phyloP scores from a whole-genome alignment of 306 rosid species.

The Vicia faba region DNA sequence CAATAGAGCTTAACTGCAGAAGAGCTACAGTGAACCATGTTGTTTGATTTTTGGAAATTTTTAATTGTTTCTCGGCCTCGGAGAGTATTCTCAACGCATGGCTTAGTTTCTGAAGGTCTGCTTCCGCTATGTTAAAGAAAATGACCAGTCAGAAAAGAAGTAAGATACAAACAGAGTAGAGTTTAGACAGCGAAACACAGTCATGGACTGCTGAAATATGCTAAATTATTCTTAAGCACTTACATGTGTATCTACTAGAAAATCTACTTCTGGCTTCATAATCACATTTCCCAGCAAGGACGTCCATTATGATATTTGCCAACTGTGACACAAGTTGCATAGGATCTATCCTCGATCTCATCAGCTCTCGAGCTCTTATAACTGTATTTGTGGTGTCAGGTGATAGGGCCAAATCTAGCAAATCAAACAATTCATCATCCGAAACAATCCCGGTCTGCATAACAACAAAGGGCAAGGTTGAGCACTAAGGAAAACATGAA shows the following conservation, averaged over 20 bases:
- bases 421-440: slow-evolving; percentile 75
- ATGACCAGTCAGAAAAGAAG: slow-evolving; percentile 33
- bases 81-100: slow-evolving; percentile 72
- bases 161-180: slow-evolving; percentile 12
- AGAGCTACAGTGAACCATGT: slow-evolving; percentile 92
- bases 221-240: slow-evolving; percentile 38
- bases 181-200: slow-evolving; percentile 23
- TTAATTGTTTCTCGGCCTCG: slow-evolving; percentile 76
- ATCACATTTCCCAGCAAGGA: slow-evolving; percentile 70
- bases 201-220: slow-evolving; percentile 5
- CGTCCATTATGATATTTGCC: slow-evolving; percentile 86
- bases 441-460: slow-evolving; percentile 81
- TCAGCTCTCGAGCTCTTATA: slow-evolving; percentile 72
- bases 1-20: slow-evolving; percentile 70
- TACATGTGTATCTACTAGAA: slow-evolving; percentile 55
- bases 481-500: slow-evolving; percentile 18
- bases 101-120: slow-evolving; percentile 68
- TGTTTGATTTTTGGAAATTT: slow-evolving; percentile 78
- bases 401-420: slow-evolving; percentile 87
- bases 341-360: slow-evolving; percentile 83
- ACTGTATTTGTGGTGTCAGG: slow-evolving; percentile 81
- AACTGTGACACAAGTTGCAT: slow-evolving; percentile 80
- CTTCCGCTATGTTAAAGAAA: slow-evolving; percentile 56
- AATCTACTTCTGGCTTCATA: slow-evolving; percentile 58
- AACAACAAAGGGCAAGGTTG: slow-evolving; percentile 29